Evolutionary conservation across 495 filamentous ascomycete genomes (phyloP), one percentile per base, ranked within the genome.

Genomic region (Annulohypoxylon maeteangense): DNA sequence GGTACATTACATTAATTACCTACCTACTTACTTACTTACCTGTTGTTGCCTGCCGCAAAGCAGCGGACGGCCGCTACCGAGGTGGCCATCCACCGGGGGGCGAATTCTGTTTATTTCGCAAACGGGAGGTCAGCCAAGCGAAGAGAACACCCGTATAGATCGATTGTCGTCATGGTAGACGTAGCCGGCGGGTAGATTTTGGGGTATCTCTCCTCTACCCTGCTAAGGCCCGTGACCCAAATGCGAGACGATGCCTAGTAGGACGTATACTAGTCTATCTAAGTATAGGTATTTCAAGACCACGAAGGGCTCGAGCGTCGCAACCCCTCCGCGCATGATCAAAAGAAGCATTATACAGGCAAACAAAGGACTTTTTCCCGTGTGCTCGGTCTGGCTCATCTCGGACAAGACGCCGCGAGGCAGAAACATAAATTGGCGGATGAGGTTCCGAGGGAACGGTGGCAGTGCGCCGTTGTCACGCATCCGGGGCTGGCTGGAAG

Each of bases 391-490:
- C 58, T 40, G 42, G 42, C 31, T 56, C 31, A 7, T 58, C 57
- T 63, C 53, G 57, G 16, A 31, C 51, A 32, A 55, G 63, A 27
- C 51, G 65, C 29, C 16, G 40, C 47, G 34, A 54, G 60, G 70
- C 60, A 60, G 58, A 65, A 60, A 56, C 18, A 34, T 42, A 44
- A 51, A n/a, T 20, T 32, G 20, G 38, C 48, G 34, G 40, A 60
- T 36, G 50, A 65, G 36, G 57, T 67, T 48, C 56, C 50, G 22
- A 50, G 42, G 54, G 58, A 68, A 69, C 70, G 70, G 65, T 73
- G 66, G 70, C 70, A 73, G 65, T 69, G 70, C 61, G 70, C 58
- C 47, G 65, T 65, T 51, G 48, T 73, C 65, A 69, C 70, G 56
- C 64, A 68, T 59, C 65, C 54, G 65, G 65, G 40, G 22, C 20